A percentile compares a stretch with the other conserved stretches of the same genome.
Evolutionary conservation across 208 protist genomes (phyloP).

Genomic region (Trypanosoma lewisi): DNA sequence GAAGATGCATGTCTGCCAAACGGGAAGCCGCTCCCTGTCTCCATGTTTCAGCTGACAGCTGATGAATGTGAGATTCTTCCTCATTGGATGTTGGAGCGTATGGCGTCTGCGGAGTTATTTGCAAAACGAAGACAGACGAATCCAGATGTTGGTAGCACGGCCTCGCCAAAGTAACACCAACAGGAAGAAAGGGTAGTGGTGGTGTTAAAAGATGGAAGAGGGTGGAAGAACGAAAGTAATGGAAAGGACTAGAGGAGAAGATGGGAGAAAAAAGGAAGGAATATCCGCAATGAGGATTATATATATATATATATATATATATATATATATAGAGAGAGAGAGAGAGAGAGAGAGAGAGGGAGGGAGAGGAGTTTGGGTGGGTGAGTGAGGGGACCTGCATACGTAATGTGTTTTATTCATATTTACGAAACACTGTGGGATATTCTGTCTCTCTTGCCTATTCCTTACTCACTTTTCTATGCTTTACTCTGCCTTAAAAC

Average conservation of each 20-base stretch:
- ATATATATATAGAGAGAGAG: no score
- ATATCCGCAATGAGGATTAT: no score
- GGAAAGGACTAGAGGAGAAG: constrained; percentile 1
- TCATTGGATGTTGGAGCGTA: constrained; percentile 23
- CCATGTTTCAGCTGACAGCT: constrained; percentile 64
- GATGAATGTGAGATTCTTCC: constrained; percentile 29
- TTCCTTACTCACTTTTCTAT: not conserved
- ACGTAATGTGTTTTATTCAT: no score
- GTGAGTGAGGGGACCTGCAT: no score
- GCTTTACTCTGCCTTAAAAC: no score
- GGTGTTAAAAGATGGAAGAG: no score
- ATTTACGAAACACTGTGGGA: no score
- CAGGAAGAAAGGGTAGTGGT: not conserved
- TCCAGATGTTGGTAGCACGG: not conserved
- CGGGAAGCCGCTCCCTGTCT: constrained; percentile 47
- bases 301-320: constrained; percentile 17
- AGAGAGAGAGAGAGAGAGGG: no score
- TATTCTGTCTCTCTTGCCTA: no score
- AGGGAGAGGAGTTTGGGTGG: no score
- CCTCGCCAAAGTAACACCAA: not conserved
- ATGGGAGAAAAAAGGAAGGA: not conserved
- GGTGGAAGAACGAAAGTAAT: not conserved
- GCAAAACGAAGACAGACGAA: not conserved
- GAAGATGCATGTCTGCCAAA: constrained; percentile 51
- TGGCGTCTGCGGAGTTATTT: constrained; percentile 12